Conservation (phyloP, 306 rosid species). For the Vicia villosa region DNA sequence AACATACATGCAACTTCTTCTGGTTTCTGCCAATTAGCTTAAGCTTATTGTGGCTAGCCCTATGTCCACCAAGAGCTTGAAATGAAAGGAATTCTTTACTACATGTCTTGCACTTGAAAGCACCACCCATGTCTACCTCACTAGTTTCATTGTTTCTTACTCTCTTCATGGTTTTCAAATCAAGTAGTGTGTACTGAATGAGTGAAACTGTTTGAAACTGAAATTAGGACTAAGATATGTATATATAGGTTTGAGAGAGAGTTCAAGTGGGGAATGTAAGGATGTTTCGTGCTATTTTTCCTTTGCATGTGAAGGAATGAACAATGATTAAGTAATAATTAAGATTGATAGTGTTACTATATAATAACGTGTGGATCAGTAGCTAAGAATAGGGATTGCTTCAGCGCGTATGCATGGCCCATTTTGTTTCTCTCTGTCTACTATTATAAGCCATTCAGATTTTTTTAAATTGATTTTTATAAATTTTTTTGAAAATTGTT, state of each 20-base stretch:
- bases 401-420: not conserved
- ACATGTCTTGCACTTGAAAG: conserved; percentile 68
- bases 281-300: not conserved
- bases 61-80: conserved; percentile 84
- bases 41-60: conserved; percentile 72
- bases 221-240: not conserved
- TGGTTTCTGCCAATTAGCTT: conserved; percentile 23
- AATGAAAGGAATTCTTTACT: conserved; percentile 53
- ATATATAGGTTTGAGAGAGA: not conserved
- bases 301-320: conserved; percentile 6
- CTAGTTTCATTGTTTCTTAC: conserved; percentile 22
- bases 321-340: not conserved
- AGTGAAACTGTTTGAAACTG: not conserved
- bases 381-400: not conserved
- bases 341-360: not conserved
- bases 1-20: conserved; percentile 54
- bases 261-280: not conserved
- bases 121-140: conserved; percentile 11
- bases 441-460: not conserved
- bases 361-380: not conserved
- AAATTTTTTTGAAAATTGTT: no score
- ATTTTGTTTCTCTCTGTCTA: not conserved
- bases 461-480: no score
- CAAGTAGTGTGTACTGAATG: not conserved
- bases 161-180: conserved; percentile 50